Base-by-base conservation (phyloP, 202 grass and related monocot genomes). In the Hordeum pubiflorum region DNA sequence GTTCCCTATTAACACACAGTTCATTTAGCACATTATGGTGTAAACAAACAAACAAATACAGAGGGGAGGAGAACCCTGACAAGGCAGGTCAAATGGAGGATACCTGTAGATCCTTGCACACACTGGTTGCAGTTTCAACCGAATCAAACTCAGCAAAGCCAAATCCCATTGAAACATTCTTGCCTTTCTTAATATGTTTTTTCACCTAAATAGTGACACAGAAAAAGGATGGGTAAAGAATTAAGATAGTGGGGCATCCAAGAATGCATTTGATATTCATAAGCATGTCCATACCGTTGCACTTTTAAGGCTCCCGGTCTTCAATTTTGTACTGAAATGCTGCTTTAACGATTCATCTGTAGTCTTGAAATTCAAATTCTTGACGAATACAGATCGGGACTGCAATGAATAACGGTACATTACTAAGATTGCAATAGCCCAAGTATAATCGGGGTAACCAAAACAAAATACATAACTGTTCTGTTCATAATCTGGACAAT, bases 361-460 rank as follows among this genome's bases (percentile, higher is more conserved):
- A 41, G 95, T 93, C 87, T 89, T 93, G 85, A 98, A 95, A 82
- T 98, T 98, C 69, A 98, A 89, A 77, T 98, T 93, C 88, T 98
- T 95, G 43, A 98, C 95, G 77, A 95, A 98, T 22, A 95, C 32
- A 61, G 95, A 98, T 40, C 92, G 89, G 29, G 88, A 98, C 95
- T 98, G 88, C 66, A 93, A 84, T 21, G 17, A 79, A 84, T 39
- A 14, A 75, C 67, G 10, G 63, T 73, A 86, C 52, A 23, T 77
- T 37, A 65, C 40, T 50, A 81, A 74, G 40, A 63, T 56, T 82
- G 26, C 81, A 82, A 31, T 22, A 81, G 50, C 52, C 33, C 9
- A 54, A 54, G 50, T 54, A n/a, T n/a, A 54, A n/a, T 8, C 50
- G 17, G 50, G 48, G 10, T 23, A 70, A 34, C 64, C 64, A 70